A percentile compares a stretch with the other conserved stretches of the same genome.
Evolutionary conservation across 2,329 filamentous ascomycete genomes (phyloP).

Genomic region (Cercospora sp.): DNA sequence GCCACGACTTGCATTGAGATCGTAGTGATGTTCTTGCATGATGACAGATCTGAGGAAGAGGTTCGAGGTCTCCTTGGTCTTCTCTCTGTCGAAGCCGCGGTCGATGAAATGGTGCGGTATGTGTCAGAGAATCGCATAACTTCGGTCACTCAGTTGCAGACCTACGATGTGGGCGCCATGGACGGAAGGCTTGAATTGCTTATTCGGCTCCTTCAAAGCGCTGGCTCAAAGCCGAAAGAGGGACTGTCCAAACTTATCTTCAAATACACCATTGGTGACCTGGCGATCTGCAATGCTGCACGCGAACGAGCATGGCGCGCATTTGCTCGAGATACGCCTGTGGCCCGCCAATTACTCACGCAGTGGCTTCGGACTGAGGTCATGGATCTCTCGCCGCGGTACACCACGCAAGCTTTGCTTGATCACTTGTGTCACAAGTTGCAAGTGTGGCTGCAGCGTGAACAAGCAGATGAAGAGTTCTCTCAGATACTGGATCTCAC

Average conservation of each 20-base stretch:
- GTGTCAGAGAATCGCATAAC: constrained; percentile 24
- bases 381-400: constrained; percentile 12
- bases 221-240: constrained; percentile 9
- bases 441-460: constrained; percentile 5
- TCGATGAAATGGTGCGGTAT: constrained; percentile 44
- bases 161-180: constrained; percentile 11
- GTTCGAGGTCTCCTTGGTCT: constrained; percentile 24
- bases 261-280: constrained; percentile 21
- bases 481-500: constrained; percentile 20
- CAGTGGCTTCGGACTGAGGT: constrained; percentile 18
- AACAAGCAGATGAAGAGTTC: constrained; percentile 4
- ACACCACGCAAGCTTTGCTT: constrained; percentile 21
- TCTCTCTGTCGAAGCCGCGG: constrained; percentile 29
- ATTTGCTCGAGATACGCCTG: constrained; percentile 4
- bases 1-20: constrained; percentile 32
- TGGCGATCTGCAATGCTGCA: constrained; percentile 26
- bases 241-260: constrained; percentile 20
- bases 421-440: constrained; percentile 19
- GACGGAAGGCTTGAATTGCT: constrained; percentile 59
- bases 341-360: constrained; percentile 15
- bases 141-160: not conserved
- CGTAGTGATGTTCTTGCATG: constrained; percentile 26
- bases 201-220: constrained; percentile 41
- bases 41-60: constrained; percentile 17
- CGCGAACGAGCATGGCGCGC: constrained; percentile 23